Evolutionary conservation across 2,329 filamentous ascomycete genomes (phyloP), one percentile per base, ranked within the genome.

Genomic region (Sclerotinia sclerotiorum): DNA sequence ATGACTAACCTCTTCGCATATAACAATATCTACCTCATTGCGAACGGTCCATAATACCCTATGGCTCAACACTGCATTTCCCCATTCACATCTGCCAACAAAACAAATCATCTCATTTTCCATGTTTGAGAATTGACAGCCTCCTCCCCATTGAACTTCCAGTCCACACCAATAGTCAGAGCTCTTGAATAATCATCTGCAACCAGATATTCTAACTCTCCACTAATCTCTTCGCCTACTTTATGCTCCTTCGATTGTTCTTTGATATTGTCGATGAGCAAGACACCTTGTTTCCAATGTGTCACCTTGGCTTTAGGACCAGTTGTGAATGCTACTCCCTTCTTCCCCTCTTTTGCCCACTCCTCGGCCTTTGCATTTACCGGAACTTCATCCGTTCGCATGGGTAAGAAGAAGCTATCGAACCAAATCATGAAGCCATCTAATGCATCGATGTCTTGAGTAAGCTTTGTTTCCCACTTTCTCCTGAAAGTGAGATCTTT

Each of bases 391-490:
- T 81, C 78, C 48, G 83, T 80, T 48, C 84, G 81, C 0, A 85
- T 85, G 13, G 88, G 87, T 72, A 90, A 86, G 80, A 97, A 97
- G 82, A 95, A 95, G 32, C 90, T 94, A 78, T 98, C 94, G 77
- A 97, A 97, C 92, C 94, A 97, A 73, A 97, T 85, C 19, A 93
- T 84, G 79, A 93, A 97, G 5, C 92, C 94, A 76, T 97, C 93
- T n/a, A 97, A 81, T 1, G 83, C 81, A 69, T 91, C 87, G 67
- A 90, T 82, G 70, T 90, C 85, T 56, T 84, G 80, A 1, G 82
- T 84, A 7, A 95, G 76, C 21, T 82, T 84, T 13, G 88, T 84
- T 67, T 84, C 78, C 82, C 93, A 96, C 4, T 85, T 80, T 11
- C 88, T 86, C 58, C 86, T 86, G 80, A 97, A 97, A 21, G 87